Evolutionary conservation across 2,329 filamentous ascomycete genomes (phyloP).

Genomic region (Fusarium sp.): DNA sequence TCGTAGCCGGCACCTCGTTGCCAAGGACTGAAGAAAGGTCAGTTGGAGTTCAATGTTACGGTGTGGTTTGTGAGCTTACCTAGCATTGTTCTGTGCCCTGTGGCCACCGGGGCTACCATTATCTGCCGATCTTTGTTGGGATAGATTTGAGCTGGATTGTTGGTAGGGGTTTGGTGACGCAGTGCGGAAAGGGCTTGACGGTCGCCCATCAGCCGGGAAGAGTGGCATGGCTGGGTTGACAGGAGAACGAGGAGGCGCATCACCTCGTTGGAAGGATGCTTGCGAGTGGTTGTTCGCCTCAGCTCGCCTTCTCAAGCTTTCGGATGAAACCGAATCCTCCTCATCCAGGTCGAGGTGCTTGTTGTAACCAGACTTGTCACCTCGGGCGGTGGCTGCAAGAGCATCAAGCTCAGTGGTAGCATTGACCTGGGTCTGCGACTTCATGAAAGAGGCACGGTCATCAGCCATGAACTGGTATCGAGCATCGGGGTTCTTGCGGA

Average conservation of each 20-base stretch:
- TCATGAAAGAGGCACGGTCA: conserved; percentile 96
- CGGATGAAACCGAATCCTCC: conserved; percentile 55
- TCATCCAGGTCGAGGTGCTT: conserved; percentile 55
- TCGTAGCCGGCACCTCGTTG: conserved; percentile 60
- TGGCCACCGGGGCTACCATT: conserved; percentile 50
- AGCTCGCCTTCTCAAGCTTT: conserved; percentile 52
- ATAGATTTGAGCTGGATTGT: conserved; percentile 46
- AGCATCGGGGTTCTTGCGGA: conserved; percentile 93
- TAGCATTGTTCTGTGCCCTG: conserved; percentile 54
- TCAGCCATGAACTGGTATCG: conserved; percentile 97
- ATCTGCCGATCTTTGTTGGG: conserved; percentile 48
- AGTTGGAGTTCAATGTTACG: conserved; percentile 20
- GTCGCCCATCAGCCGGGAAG: conserved; percentile 53
- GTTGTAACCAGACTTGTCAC: conserved; percentile 74
- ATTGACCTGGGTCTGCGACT: conserved; percentile 85
- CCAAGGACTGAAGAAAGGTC: conserved; percentile 53
- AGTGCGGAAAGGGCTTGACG: conserved; percentile 52
- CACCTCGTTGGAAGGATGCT: conserved; percentile 47
- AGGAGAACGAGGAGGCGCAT: conserved; percentile 51
- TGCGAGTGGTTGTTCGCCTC: conserved; percentile 49
- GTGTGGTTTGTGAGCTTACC: conserved; percentile 43
- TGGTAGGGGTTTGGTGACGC: conserved; percentile 52
- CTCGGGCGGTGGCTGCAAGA: conserved; percentile 86
- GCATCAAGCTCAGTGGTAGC: conserved; percentile 89
- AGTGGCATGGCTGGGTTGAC: conserved; percentile 57